These are phyloP conservation scores for Xylariomycetidae sp. DNA, from an alignment of 2,329 filamentous ascomycete species.

Conservation along the genomic window DNA sequence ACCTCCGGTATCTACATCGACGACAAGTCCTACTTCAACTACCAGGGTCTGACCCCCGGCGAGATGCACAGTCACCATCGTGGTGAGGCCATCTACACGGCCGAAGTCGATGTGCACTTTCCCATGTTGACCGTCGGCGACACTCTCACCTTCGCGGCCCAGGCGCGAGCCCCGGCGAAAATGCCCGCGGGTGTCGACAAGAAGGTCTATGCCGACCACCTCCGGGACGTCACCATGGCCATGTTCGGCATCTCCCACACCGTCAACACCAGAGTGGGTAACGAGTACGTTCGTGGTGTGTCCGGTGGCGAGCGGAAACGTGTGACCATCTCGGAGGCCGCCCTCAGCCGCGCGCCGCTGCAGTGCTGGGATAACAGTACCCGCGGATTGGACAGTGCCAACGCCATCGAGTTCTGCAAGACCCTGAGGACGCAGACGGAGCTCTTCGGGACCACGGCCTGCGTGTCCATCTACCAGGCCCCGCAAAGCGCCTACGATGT, in stretches of 20 bases:
- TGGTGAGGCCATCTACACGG: conserved; percentile 83
- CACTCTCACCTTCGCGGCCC: conserved; percentile 72
- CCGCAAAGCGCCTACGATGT: conserved; percentile 60
- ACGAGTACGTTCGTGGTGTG: conserved; percentile 71
- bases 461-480: conserved; percentile 72
- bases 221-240: conserved; percentile 70
- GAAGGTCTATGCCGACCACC: conserved; percentile 53
- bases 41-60: conserved; percentile 67
- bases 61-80: conserved; percentile 76
- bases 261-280: conserved; percentile 66
- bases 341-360: conserved; percentile 54
- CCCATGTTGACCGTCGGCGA: conserved; percentile 73
- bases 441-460: conserved; percentile 60
- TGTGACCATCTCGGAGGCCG: conserved; percentile 59
- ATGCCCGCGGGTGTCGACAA: conserved; percentile 55
- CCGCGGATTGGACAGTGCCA: conserved; percentile 69
- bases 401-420: conserved; percentile 70
- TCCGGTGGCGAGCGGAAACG: conserved; percentile 70
- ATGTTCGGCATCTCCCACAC: conserved; percentile 73
- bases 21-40: conserved; percentile 70
- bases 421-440: conserved; percentile 62
- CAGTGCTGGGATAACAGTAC: conserved; percentile 71
- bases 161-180: conserved; percentile 59
- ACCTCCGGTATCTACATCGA: conserved; percentile 75
- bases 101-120: conserved; percentile 79